Percentiles rank a stretch among this genome's conserved stretches.
Evolutionary conservation across 2,329 filamentous ascomycete genomes (phyloP).

Genomic region (Cordyceps fumosorosea): DNA sequence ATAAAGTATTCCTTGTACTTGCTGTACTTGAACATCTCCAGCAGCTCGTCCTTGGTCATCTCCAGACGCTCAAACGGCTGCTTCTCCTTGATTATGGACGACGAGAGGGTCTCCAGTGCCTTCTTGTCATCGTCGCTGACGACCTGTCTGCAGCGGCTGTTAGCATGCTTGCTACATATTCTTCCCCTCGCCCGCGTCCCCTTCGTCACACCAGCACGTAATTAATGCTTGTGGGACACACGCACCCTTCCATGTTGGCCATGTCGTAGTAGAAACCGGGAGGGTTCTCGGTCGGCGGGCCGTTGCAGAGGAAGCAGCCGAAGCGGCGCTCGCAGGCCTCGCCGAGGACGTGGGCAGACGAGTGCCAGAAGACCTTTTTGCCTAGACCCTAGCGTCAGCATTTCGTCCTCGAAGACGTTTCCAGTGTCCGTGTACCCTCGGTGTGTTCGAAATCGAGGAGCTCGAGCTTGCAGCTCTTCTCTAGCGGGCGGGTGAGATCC

Average conservation of each 20-base stretch:
- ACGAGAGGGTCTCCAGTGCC: slow-evolving; percentile 72
- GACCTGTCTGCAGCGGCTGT: slow-evolving; percentile 48
- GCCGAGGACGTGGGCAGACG: slow-evolving; percentile 89
- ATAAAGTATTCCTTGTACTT: slow-evolving; percentile 99
- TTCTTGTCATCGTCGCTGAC: slow-evolving; percentile 79
- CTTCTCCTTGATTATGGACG: slow-evolving; percentile 90
- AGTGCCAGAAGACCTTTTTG: slow-evolving; percentile 97
- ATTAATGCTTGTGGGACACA: background rate
- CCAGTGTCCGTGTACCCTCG: slow-evolving; percentile 23
- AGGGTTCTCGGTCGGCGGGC: slow-evolving; percentile 74
- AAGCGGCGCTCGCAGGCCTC: slow-evolving; percentile 88
- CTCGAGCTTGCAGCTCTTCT: slow-evolving; percentile 79
- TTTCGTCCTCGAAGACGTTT: background rate
- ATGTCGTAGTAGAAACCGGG: slow-evolving; percentile 95
- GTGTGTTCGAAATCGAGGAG: slow-evolving; percentile 69
- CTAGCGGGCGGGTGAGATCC: slow-evolving; percentile 87
- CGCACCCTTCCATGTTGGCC: slow-evolving; percentile 47
- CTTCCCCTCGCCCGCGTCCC: background rate
- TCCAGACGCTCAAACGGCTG: slow-evolving; percentile 88
- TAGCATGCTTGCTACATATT: slow-evolving; percentile 12
- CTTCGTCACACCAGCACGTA: too few relatives aligned
- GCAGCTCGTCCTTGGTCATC: slow-evolving; percentile 81
- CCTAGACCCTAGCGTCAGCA: slow-evolving; percentile 35
- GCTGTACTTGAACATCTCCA: slow-evolving; percentile 95
- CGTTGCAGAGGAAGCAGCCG: slow-evolving; percentile 87